Evolutionary conservation across 208 protist genomes (phyloP).

Genomic region (Leishmania aethiopica): DNA sequence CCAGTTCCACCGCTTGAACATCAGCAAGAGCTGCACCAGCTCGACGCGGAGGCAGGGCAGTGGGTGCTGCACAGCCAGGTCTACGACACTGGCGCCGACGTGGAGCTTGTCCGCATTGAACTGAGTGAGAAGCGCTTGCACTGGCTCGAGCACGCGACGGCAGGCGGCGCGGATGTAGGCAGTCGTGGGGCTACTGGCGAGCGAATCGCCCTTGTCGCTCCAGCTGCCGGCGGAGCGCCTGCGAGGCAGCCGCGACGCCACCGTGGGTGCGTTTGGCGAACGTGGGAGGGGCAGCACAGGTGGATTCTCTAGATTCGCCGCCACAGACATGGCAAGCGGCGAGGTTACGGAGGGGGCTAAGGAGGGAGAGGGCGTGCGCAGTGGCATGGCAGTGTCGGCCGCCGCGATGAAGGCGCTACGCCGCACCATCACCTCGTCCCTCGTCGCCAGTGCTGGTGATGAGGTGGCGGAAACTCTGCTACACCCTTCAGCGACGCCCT

Average conservation of each 20-base stretch:
- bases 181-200: conserved; percentile 3
- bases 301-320: background rate
- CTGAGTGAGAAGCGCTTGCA: conserved; percentile 4
- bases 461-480: background rate
- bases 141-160: conserved; percentile 17
- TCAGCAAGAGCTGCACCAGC: conserved; percentile 33
- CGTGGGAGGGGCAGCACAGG: background rate
- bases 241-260: background rate
- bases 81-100: conserved; percentile 36
- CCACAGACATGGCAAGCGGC: background rate
- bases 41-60: conserved; percentile 25
- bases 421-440: conserved; percentile 9
- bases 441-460: background rate
- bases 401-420: conserved; percentile 15
- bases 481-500: background rate
- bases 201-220: background rate
- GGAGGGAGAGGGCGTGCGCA: background rate
- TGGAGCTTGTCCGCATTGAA: background rate
- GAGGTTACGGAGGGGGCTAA: background rate
- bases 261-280: background rate
- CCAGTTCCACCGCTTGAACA: conserved; percentile 32
- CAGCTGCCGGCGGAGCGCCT: conserved; percentile 4
- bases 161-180: conserved; percentile 17
- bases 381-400: background rate
- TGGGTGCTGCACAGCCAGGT: conserved; percentile 48